phyloP scores from a whole-genome alignment of 345 rosid species.

The Sapria himalayana region DNA sequence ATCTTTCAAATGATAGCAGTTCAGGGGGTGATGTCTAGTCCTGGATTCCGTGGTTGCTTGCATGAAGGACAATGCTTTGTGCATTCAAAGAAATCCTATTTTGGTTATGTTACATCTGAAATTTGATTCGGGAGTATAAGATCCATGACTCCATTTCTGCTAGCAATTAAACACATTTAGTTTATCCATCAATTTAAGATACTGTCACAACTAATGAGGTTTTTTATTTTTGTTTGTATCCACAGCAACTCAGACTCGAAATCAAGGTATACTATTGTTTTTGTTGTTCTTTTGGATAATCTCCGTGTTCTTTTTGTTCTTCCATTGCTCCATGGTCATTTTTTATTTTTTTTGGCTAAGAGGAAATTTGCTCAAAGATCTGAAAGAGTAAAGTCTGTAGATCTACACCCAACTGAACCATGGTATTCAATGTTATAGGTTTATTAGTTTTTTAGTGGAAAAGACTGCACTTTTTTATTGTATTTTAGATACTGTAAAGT shows the following conservation, averaged over 20 bases:
- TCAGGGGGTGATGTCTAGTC: no score
- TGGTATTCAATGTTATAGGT: constrained; percentile 12
- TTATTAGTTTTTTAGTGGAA: background rate
- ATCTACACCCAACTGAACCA: constrained; percentile 37
- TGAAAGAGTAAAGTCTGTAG: constrained; percentile 36
- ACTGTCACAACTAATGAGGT: constrained; percentile 8
- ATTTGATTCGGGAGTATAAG: no score
- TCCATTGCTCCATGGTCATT: background rate
- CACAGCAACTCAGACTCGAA: constrained; percentile 37
- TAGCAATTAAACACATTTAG: no score
- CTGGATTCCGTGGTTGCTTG: no score
- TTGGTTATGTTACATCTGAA: no score
- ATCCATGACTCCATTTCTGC: no score
- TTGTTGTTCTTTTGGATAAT: background rate
- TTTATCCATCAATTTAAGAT: no score
- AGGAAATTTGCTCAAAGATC: constrained; percentile 35
- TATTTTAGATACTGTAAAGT: background rate
- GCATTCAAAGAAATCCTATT: no score
- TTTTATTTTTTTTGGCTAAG: constrained; percentile 10
- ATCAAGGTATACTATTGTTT: constrained; percentile 18
- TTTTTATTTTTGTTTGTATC: background rate
- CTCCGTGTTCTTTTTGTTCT: background rate
- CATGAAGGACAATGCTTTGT: no score
- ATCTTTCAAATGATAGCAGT: no score
- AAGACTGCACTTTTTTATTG: background rate